Evolutionary conservation across 208 protist species (phyloP).

Genomic region (Histomonas meleagridis): DNA sequence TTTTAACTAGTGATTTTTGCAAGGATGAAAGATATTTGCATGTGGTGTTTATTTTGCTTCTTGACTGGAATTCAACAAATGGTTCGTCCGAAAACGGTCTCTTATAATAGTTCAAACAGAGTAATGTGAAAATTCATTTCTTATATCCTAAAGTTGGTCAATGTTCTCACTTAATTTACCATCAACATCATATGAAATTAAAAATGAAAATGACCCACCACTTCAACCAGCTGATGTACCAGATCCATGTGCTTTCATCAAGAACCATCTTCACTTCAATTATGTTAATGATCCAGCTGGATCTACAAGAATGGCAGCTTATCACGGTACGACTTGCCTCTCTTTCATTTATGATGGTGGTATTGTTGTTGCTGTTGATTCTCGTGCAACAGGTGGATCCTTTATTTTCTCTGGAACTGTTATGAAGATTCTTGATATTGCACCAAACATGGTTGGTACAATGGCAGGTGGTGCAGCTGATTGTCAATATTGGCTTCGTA

Average conservation of each 20-base stretch:
- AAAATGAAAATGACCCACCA: not conserved
- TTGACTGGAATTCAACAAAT: too few species aligned
- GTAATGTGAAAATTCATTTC: too few species aligned
- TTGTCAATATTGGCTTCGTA: constrained; percentile 96
- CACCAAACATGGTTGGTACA: constrained; percentile 85
- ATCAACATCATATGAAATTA: too few species aligned
- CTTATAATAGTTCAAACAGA: too few species aligned
- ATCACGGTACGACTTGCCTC: constrained; percentile 94
- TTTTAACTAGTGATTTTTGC: too few species aligned
- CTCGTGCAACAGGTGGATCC: constrained; percentile 86
- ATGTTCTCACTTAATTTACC: too few species aligned
- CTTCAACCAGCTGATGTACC: not conserved
- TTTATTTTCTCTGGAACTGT: constrained; percentile 95
- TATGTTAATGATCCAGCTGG: not conserved
- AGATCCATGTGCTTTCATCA: constrained; percentile 17
- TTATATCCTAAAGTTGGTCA: too few species aligned
- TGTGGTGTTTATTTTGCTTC: too few species aligned
- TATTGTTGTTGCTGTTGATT: constrained; percentile 96
- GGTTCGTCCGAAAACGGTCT: too few species aligned
- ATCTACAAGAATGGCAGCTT: not conserved
- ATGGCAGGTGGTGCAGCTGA: constrained; percentile 99
- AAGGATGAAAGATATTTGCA: too few species aligned
- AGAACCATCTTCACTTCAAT: constrained; percentile 2
- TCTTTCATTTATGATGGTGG: constrained; percentile 88
- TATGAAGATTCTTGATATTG: constrained; percentile 97